A percentile compares a stretch with the other conserved stretches of the same genome.
Conservation (phyloP, 108 stramenopile species). For the Parietichytrium sp. region DNA sequence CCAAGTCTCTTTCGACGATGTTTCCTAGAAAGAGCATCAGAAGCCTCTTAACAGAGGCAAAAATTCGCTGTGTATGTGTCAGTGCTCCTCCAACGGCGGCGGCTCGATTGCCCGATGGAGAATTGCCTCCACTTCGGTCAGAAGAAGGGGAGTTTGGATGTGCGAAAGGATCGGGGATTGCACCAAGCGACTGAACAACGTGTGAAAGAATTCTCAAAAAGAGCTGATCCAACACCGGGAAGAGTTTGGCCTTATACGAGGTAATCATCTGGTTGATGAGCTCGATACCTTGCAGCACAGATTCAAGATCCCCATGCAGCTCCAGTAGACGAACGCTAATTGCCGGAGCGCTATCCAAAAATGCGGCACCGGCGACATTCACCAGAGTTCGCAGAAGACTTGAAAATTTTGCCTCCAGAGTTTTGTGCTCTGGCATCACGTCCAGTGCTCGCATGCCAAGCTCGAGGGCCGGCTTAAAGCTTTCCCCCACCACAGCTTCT, state of each 20-base stretch:
- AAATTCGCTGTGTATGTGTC: background rate
- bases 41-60: background rate
- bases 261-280: slow-evolving; percentile 35
- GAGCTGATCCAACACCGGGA: background rate
- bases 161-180: background rate
- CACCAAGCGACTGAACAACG: background rate
- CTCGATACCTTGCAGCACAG: background rate
- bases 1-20: background rate
- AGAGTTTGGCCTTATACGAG: slow-evolving; percentile 17
- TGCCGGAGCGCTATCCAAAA: background rate
- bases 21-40: background rate
- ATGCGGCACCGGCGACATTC: background rate
- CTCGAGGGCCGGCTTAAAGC: background rate
- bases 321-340: slow-evolving; percentile 12
- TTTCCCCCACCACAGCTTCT: too few relatives aligned
- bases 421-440: background rate
- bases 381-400: background rate
- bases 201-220: background rate
- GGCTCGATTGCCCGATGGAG: background rate
- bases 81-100: background rate
- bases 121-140: background rate
- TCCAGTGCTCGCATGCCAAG: background rate
- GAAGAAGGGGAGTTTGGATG: background rate
- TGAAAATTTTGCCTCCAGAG: background rate
- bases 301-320: background rate